Conservation (phyloP, 371 early-diverging fungal genomes). For the Mortierella sp. region DNA sequence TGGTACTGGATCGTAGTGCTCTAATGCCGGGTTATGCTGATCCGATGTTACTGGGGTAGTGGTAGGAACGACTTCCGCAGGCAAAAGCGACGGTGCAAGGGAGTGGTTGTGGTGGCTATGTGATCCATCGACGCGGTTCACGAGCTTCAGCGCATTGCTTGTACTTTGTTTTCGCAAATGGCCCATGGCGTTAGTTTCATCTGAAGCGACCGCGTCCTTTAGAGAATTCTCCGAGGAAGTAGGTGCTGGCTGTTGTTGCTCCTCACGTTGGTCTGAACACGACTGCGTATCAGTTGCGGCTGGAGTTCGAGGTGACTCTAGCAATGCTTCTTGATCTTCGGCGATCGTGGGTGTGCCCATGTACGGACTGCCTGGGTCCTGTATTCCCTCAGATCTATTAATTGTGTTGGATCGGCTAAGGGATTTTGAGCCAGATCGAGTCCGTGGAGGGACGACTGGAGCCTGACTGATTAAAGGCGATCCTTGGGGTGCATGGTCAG, state of each 20-base stretch:
- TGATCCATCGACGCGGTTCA: neutral
- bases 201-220: neutral
- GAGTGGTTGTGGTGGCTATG: neutral
- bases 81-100: conserved; percentile 23
- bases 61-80: conserved; percentile 16
- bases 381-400: conserved; percentile 2
- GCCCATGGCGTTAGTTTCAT: neutral
- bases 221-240: neutral
- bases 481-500: conserved; percentile 11
- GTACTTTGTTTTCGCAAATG: conserved; percentile 19
- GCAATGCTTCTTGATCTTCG: conserved; percentile 27
- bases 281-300: neutral
- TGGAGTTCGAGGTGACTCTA: conserved; percentile 1
- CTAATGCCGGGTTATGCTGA: neutral
- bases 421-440: conserved; percentile 33
- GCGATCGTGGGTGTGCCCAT: conserved; percentile 30
- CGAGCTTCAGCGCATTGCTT: conserved; percentile 2
- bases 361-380: conserved; percentile 9
- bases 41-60: neutral
- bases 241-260: neutral
- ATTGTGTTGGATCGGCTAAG: conserved; percentile 42
- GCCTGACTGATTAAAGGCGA: conserved; percentile 3
- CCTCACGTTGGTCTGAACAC: neutral
- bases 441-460: conserved; percentile 31
- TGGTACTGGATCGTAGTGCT: neutral